A percentile compares a stretch with the other conserved stretches of the same genome.
phyloP scores from a whole-genome alignment of 2,329 filamentous ascomycete species.

The Penicillium capsulatum region DNA sequence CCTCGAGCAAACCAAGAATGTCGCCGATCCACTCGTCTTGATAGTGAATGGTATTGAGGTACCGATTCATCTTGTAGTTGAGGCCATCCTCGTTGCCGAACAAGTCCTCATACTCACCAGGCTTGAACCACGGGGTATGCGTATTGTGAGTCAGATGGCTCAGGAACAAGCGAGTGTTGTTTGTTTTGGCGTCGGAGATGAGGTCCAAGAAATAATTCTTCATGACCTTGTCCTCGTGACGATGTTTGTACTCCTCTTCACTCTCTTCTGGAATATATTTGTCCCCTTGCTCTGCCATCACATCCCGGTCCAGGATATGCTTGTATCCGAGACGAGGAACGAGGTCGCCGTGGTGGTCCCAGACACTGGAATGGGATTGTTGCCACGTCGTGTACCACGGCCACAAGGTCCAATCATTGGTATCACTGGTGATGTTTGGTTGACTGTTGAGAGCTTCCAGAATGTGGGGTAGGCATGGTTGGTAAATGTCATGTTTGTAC shows the following conservation, averaged over 20 bases:
- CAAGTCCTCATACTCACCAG: conserved; percentile 1
- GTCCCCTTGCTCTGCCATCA: conserved; percentile 19
- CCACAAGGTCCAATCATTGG: conserved; percentile 29
- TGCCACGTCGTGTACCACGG: conserved; percentile 34
- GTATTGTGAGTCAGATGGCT: conserved; percentile 34
- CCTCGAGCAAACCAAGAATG: conserved; percentile 29
- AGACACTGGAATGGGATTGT: conserved; percentile 32
- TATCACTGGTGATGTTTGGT: conserved; percentile 18
- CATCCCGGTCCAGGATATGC: conserved; percentile 27
- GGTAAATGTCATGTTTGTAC: conserved; percentile 42
- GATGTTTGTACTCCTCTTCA: conserved; percentile 33
- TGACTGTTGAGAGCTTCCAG: conserved; percentile 25
- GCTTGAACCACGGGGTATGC: conserved; percentile 28
- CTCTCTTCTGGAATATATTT: conserved; percentile 27
- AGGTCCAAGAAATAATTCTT: conserved; percentile 33
- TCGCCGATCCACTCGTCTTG: conserved; percentile 31
- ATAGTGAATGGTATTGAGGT: conserved; percentile 32
- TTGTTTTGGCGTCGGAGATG: conserved; percentile 29
- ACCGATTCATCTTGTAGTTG: conserved; percentile 26
- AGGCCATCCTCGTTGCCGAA: conserved; percentile 12
- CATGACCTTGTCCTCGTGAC: conserved; percentile 31
- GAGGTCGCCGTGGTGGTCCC: conserved; percentile 29
- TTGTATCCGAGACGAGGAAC: conserved; percentile 28
- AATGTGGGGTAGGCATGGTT: conserved; percentile 44
- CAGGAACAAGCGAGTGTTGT: conserved; percentile 32